A percentile compares a stretch with the other conserved stretches of the same genome.
These are phyloP conservation scores for Incumbomyces lentus DNA, from an alignment of 2,329 filamentous ascomycete species.

Conservation along the genomic window DNA sequence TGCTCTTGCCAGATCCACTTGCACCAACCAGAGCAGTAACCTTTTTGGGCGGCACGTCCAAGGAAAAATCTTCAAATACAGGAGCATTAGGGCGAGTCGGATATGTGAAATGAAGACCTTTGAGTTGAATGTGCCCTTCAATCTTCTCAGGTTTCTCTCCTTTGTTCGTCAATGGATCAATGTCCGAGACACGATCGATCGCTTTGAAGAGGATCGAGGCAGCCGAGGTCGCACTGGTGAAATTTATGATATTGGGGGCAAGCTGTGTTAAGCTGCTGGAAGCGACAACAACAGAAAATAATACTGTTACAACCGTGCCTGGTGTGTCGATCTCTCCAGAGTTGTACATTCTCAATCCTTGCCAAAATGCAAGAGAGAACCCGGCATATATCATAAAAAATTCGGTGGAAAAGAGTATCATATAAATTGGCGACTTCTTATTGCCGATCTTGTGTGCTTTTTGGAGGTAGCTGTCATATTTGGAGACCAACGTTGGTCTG, in stretches of 20 bases:
- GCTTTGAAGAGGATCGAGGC: conserved; percentile 25
- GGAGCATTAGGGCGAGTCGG: conserved; percentile 35
- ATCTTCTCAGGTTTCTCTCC: conserved; percentile 20
- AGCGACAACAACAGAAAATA: conserved; percentile 25
- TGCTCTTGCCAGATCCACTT: conserved; percentile 63
- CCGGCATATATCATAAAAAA: conserved; percentile 24
- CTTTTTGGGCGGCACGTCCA: conserved; percentile 37
- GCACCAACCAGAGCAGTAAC: conserved; percentile 49
- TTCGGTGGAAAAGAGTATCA: conserved; percentile 16
- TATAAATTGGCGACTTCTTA: conserved; percentile 18
- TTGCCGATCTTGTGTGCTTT: conserved; percentile 9
- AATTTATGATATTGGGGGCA: conserved; percentile 22
- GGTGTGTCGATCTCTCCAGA: conserved; percentile 17
- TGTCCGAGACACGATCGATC: conserved; percentile 31
- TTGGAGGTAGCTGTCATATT: conserved; percentile 19
- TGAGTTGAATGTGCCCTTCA: conserved; percentile 29
- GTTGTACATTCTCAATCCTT: conserved; percentile 23
- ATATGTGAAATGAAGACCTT: conserved; percentile 37
- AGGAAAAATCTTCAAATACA: conserved; percentile 34
- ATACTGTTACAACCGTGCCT: conserved; percentile 19
- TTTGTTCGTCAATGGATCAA: conserved; percentile 28
- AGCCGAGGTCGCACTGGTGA: conserved; percentile 7
- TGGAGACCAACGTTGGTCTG: conserved; percentile 11
- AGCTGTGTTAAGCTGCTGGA: conserved; percentile 30
- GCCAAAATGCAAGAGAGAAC: conserved; percentile 26